Base-by-base conservation (phyloP, 164 flowering plant species). In the Vitis rotundifolia region DNA sequence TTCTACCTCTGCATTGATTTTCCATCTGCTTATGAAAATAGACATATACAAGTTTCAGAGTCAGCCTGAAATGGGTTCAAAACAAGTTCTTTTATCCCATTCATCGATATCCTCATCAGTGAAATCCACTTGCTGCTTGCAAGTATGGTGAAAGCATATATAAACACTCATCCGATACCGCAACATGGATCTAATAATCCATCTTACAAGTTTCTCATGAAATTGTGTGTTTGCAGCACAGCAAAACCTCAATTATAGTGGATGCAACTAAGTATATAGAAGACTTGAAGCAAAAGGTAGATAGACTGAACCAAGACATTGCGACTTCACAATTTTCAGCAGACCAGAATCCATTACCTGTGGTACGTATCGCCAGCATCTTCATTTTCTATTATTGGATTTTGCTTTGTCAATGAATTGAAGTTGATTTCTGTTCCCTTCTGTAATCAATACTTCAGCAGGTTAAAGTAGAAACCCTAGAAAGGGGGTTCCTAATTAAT, bases 381-480 rank as follows among this genome's bases (percentile, higher is more conserved):
- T 37, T 37, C 44, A 53, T 53, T 53, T 11, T 53, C 11, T 53
- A 53, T 53, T 13, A 6, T 26, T 52, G 49, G 14, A 26, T 67
- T 52, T 54, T 66, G 9, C 12, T 18, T 49, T 5, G 44, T 37
- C 5, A 6, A 37, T 37, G 44, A 37, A 37, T 4, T 5, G 11
- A 15, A 2, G n/a, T 48, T 22, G 3, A 55, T 14, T 61, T 61
- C 16, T 59, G 18, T 22, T 31, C 16, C 8, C 12, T 44, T 28
- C 11, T 59, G 8, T 29, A 5, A 19, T 29, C 10, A 51, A 44
- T 47, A 49, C 63, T 64, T 54, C 79, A 79, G 75, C 81, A 87
- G 80, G 92, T 91, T 1, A 81, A 75, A 6, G 94, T 91, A 49
- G 88, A 89, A 84, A 79, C 84, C 67, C 81, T 87, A 76, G 88